Evolutionary conservation across 2,329 filamentous ascomycete species (phyloP), one percentile per base, ranked within the genome.

Genomic region (Apiospora marii): DNA sequence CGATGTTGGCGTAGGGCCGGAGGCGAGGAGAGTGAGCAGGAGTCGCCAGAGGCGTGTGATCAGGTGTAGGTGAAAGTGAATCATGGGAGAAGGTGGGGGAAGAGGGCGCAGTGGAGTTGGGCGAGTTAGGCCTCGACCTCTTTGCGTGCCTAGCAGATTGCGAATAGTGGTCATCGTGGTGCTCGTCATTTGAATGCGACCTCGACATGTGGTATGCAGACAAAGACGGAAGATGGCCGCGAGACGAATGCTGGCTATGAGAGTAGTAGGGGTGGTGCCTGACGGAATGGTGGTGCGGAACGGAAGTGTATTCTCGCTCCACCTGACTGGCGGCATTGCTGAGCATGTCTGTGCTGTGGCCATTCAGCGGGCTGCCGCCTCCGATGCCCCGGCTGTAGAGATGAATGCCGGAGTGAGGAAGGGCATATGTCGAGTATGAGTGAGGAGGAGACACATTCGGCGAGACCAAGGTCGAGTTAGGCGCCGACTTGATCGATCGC

Each of bases 41-140:
- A 6, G 96, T 99, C 41, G 95, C 96, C 72, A 98, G 91, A n/a
- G 96, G 96, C n/a, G 96, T 98, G 86, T 98, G 95, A 80, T 98
- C 96, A 14, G 96, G 96, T 1, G 96, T 99, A 5, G 96, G 96
- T 13, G 96, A 98, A 67, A 96, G 89, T 14, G 96, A 98, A 83
- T 98, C 95, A 84, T 98, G 95, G 2, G 96, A 98, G 82, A 98
- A 98, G 4, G 95, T 98, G 37, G 96, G 96, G 44, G 96, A 98
- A 37, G 96, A 97, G 27, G 96, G 96, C 68, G 96, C 96, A 2
- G 96, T 98, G 12, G 95, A 98, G 84, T 97, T 94, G 70, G 96
- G 96, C 48, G 96, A 98, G 82, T 95, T 96, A 61, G 96, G 96
- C 77, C 96, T 72, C 73, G 96, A 98, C 75, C 95, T 92, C 87